Conservation (phyloP, 352 stramenopile genomes). For the Pythium vanterpoolii region DNA sequence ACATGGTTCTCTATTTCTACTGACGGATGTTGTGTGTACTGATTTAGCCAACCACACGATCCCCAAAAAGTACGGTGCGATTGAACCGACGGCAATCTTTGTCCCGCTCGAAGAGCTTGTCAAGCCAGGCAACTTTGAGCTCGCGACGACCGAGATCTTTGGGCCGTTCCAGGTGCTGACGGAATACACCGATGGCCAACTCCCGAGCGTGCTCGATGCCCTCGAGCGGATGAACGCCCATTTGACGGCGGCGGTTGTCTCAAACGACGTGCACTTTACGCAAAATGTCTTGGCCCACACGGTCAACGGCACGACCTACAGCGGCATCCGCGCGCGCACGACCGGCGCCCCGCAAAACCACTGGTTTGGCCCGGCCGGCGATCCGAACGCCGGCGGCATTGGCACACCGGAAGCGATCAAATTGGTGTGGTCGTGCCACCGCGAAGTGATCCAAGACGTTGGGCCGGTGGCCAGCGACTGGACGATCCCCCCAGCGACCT, state of each 20-base stretch:
- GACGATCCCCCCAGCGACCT: slow-evolving; percentile 81
- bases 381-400: slow-evolving; percentile 96
- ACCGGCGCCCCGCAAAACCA: slow-evolving; percentile 94
- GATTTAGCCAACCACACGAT: slow-evolving; percentile 94
- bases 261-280: slow-evolving; percentile 94
- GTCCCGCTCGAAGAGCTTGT: slow-evolving; percentile 96
- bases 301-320: slow-evolving; percentile 99
- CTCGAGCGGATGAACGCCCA: slow-evolving; percentile 97
- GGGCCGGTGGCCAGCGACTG: slow-evolving; percentile 65
- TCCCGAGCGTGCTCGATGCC: slow-evolving; percentile 89
- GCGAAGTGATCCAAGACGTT: slow-evolving; percentile 96
- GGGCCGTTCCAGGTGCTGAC: slow-evolving; percentile 98
- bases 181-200: slow-evolving; percentile 90
- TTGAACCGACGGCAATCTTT: slow-evolving; percentile 97
- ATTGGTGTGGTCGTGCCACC: slow-evolving; percentile 98
- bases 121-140: slow-evolving; percentile 93
- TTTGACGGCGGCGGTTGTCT: slow-evolving; percentile 97
- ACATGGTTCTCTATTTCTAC: too few species aligned
- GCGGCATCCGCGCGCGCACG: slow-evolving; percentile 93
- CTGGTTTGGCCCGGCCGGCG: slow-evolving; percentile 96
- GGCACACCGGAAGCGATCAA: slow-evolving; percentile 98
- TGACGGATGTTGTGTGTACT: too few species aligned
- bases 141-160: slow-evolving; percentile 97
- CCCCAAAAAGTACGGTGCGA: slow-evolving; percentile 93
- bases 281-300: slow-evolving; percentile 93